Conservation (phyloP, 164 flowering plant species). For the Euptelea pleiosperma region DNA sequence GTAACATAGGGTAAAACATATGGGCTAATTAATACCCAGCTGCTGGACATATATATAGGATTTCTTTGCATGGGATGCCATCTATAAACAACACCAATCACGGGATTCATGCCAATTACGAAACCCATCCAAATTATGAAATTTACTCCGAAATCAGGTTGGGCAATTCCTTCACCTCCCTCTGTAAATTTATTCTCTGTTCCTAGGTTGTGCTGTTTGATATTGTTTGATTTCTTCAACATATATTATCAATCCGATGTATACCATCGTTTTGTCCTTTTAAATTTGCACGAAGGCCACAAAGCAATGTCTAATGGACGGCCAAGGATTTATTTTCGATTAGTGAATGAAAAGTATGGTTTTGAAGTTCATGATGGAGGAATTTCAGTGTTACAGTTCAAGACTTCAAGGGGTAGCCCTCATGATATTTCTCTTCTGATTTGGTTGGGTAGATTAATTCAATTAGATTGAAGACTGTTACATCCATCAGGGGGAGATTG, state of each 20-base stretch:
- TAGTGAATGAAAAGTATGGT: constrained; percentile 9
- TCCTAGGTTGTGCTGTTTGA: constrained; percentile 19
- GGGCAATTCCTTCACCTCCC: constrained; percentile 7
- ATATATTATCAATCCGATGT: constrained; percentile 6
- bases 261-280: background rate
- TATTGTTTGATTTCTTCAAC: constrained; percentile 15
- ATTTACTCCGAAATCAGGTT: constrained; percentile 3
- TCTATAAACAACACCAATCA: constrained; percentile 9
- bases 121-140: constrained; percentile 3
- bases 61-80: constrained; percentile 1
- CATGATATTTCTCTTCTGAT: too few species aligned
- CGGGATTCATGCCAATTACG: background rate
- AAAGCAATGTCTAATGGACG: constrained; percentile 1
- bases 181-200: constrained; percentile 14
- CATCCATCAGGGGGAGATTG: too few species aligned
- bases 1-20: constrained; percentile 31
- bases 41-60: constrained; percentile 2
- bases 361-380: too few species aligned
- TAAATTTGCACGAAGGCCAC: background rate
- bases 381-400: too few species aligned
- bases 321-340: background rate
- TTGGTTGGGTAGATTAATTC: too few species aligned
- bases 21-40: background rate
- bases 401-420: too few species aligned
- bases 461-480: too few species aligned